Evolutionary conservation across 257 asterid species (phyloP).

Genomic region (Capsicum pubescens): DNA sequence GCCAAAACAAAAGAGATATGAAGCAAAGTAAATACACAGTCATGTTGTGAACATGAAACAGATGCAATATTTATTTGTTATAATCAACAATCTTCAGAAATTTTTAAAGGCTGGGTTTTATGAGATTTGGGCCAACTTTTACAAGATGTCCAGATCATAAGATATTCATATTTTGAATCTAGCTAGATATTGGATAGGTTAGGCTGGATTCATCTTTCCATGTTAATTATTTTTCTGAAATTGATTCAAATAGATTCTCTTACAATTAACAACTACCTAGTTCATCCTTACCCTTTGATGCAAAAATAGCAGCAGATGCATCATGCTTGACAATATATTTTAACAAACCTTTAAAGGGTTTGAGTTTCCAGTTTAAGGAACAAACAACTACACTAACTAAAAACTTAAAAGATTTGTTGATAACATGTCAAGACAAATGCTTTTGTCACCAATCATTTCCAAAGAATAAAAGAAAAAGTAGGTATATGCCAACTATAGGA

Average conservation of each 20-base stretch:
- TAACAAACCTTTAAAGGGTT: neutral
- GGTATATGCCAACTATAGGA: too few species aligned
- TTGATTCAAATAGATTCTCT: neutral
- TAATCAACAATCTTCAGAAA: neutral
- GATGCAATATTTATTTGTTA: neutral
- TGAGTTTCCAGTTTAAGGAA: neutral
- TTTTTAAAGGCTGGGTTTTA: neutral
- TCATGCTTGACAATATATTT: slow-evolving; percentile 2
- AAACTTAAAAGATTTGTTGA: neutral
- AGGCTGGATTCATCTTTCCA: neutral
- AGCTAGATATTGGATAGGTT: neutral
- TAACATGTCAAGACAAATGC: neutral
- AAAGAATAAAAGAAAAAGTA: neutral
- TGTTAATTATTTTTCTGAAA: slow-evolving; percentile 11
- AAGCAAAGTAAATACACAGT: neutral
- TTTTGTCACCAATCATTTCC: neutral
- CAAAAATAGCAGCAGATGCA: slow-evolving; percentile 11
- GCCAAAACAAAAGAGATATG: neutral
- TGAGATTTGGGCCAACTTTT: neutral
- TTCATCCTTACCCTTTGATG: neutral
- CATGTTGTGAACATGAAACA: slow-evolving; percentile 16
- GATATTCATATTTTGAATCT: neutral
- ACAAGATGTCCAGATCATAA: neutral
- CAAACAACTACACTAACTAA: neutral
- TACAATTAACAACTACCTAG: neutral